Evolutionary conservation across 768 basidiomycete species (phyloP).

Genomic region (Tylopilus balloui): DNA sequence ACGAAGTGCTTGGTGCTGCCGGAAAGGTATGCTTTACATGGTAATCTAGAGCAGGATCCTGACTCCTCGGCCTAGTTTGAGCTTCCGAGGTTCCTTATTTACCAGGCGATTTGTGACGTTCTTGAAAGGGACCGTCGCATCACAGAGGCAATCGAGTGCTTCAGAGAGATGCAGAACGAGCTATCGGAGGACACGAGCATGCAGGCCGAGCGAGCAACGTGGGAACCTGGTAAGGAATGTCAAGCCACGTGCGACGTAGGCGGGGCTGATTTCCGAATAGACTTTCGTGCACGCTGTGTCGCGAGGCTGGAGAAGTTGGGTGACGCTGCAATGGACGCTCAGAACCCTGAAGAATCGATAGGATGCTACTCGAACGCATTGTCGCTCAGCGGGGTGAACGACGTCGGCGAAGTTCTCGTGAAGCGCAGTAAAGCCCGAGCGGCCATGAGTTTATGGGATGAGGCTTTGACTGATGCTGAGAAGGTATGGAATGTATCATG

Average conservation of each 20-base stretch:
- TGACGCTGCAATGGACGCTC: not conserved
- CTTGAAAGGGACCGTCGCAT: not conserved
- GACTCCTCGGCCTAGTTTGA: not conserved
- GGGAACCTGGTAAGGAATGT: not conserved
- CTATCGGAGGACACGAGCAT: not conserved
- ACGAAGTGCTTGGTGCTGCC: not conserved
- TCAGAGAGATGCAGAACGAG: slow-evolving; percentile 1
- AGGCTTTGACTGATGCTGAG: slow-evolving; percentile 1
- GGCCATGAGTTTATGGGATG: not conserved
- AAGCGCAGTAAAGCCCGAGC: slow-evolving; percentile 5
- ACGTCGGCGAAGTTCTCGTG: not conserved
- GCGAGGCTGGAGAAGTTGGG: not conserved
- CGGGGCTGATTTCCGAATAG: not conserved
- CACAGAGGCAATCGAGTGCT: not conserved
- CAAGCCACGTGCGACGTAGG: too few species aligned
- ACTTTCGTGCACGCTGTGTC: not conserved
- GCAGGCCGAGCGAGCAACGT: not conserved
- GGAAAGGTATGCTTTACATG: not conserved
- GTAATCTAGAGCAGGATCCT: not conserved
- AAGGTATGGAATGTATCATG: not conserved
- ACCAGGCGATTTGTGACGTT: slow-evolving; percentile 1
- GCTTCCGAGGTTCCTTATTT: not conserved
- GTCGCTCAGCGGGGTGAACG: not conserved
- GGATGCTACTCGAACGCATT: not conserved
- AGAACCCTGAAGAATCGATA: not conserved